Evolutionary conservation across 2,329 filamentous ascomycete genomes (phyloP), one percentile per base, ranked within the genome.

Genomic region (Akanthomyces uredinophilus): DNA sequence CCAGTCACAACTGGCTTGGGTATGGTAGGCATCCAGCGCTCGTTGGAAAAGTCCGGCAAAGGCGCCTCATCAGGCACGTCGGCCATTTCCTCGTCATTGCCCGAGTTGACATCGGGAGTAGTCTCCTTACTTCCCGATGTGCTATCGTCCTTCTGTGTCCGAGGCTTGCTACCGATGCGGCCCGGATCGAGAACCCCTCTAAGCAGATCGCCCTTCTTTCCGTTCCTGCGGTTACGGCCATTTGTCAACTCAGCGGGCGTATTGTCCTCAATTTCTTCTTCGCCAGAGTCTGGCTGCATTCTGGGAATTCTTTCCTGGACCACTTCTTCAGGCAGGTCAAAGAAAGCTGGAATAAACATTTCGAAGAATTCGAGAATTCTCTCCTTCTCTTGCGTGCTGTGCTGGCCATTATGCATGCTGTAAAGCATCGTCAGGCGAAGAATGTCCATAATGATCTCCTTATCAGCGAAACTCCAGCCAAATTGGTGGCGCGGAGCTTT

Each of bases 111-210:
- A 69, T 96, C 93, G 0, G 95, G 94, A 0, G 93, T 96, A 0
- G 90, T 92, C 68, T 95, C 92, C 70, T 96, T 92, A 77, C 91
- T 96, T 16, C 84, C 87, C 27, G 89, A 88, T 1, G 85, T 85
- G 68, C 89, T 94, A 65, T 89, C 90, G 65, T 95, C 91, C 70
- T 95, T 93, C 59, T 92, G 88, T 52, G 82, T 84, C 46, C 89
- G 84, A 27, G 84, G 81, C 66, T 85, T 84, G 73, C 87, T 89
- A 63, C 89, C 88, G 68, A 88, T 89, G 64, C 90, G 87, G 44
- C 83, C 81, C 22, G 83, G 90, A 70, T 96, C 92, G 39, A 99
- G 85, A 47, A 96, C 91, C 64, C 92, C 91, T 68, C 93, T 88
- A 63, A 92, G 89, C 44, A 98, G 81, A 71, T 92, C 88, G 66